Evolutionary conservation across 495 filamentous ascomycete species (phyloP).

Genomic region (Penicillium atrosanguineum): DNA sequence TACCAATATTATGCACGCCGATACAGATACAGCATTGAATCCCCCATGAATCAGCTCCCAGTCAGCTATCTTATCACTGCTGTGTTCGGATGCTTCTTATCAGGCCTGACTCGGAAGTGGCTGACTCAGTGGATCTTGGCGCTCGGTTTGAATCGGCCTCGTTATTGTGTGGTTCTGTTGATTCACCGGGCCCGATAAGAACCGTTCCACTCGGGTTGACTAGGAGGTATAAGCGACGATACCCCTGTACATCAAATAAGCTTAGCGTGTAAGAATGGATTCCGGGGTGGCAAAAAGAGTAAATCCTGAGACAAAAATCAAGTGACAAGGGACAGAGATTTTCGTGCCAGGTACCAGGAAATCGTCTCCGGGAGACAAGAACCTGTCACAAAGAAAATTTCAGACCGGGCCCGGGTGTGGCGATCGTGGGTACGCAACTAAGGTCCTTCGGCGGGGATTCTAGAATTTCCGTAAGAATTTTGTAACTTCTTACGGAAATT

Average conservation of each 20-base stretch:
- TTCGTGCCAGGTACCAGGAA: not conserved
- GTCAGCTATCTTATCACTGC: slow-evolving; percentile 3
- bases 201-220: not conserved
- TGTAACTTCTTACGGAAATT: no score
- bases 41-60: no score
- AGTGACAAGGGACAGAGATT: not conserved
- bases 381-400: not conserved
- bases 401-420: slow-evolving; percentile 9
- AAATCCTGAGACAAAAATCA: not conserved
- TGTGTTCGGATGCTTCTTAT: not conserved
- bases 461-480: slow-evolving; percentile 6
- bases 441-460: slow-evolving; percentile 23
- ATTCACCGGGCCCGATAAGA: not conserved
- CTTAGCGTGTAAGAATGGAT: not conserved
- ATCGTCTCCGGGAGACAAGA: not conserved
- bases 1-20: not conserved
- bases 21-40: no score
- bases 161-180: not conserved
- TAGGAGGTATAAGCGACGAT: not conserved
- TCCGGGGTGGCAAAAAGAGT: not conserved
- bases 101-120: not conserved
- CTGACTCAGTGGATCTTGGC: slow-evolving; percentile 4
- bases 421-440: slow-evolving; percentile 16
- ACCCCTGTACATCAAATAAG: not conserved
- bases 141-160: slow-evolving; percentile 18